phyloP scores from a whole-genome alignment of 495 filamentous ascomycete species.

The Niebla homalea region DNA sequence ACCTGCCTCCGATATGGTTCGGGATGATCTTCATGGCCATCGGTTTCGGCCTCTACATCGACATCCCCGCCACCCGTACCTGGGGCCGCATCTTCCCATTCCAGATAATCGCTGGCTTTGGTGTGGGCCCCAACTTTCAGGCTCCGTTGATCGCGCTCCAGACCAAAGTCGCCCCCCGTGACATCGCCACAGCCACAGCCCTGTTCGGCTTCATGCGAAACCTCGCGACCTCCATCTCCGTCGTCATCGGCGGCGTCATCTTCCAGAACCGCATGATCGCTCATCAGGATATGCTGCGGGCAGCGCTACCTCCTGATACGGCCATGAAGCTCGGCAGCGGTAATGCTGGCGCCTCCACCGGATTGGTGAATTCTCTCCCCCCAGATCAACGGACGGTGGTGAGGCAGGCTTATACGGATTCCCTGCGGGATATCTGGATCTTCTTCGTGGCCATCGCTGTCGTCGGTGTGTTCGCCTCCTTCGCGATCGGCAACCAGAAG shows the following conservation, averaged over 20 bases:
- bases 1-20: slow-evolving; percentile 34
- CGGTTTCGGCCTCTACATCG: slow-evolving; percentile 40
- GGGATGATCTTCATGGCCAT: slow-evolving; percentile 40
- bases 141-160: slow-evolving; percentile 47
- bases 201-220: slow-evolving; percentile 41
- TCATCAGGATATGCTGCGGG: slow-evolving; percentile 26
- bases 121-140: slow-evolving; percentile 45
- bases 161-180: slow-evolving; percentile 32
- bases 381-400: slow-evolving; percentile 34
- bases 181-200: slow-evolving; percentile 40
- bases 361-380: slow-evolving; percentile 37
- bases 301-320: slow-evolving; percentile 23
- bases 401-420: slow-evolving; percentile 39
- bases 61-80: slow-evolving; percentile 31
- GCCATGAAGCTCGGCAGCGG: slow-evolving; percentile 26
- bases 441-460: slow-evolving; percentile 42
- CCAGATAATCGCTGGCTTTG: slow-evolving; percentile 40
- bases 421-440: slow-evolving; percentile 56
- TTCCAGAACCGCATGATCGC: slow-evolving; percentile 42
- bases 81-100: slow-evolving; percentile 41
- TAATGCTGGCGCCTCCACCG: slow-evolving; percentile 46
- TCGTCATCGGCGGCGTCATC: slow-evolving; percentile 44
- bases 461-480: slow-evolving; percentile 38
- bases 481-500: slow-evolving; percentile 40
- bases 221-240: slow-evolving; percentile 36